These are phyloP conservation scores for Ceriops zippeliana DNA, from an alignment of 345 rosid species.

Conservation along the genomic window DNA sequence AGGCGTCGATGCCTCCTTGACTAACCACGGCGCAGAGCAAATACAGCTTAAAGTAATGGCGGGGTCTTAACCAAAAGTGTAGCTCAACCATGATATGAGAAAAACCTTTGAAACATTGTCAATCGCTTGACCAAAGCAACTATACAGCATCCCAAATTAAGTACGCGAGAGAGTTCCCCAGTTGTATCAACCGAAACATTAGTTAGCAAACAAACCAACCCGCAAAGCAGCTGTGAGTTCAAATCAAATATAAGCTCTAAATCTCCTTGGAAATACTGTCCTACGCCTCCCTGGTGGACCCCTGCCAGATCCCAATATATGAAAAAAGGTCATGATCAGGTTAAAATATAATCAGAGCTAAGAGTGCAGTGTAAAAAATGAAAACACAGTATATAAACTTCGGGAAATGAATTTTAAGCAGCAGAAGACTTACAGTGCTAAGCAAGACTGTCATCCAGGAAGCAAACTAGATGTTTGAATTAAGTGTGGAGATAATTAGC, in stretches of 20 bases:
- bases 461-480: constrained; percentile 11
- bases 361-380: too few relatives aligned
- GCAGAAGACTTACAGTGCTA: constrained; percentile 9
- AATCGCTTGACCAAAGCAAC: too few relatives aligned
- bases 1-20: too few relatives aligned
- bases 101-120: too few relatives aligned
- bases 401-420: background rate
- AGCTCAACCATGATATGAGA: too few relatives aligned
- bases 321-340: background rate
- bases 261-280: constrained; percentile 1
- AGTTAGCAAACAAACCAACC: constrained; percentile 1
- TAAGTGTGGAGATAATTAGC: constrained; percentile 71
- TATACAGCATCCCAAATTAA: too few relatives aligned
- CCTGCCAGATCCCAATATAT: background rate
- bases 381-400: background rate
- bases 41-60: too few relatives aligned
- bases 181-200: constrained; percentile 1
- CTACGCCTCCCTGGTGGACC: background rate
- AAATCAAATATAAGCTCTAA: background rate
- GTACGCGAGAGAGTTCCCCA: background rate
- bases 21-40: too few relatives aligned
- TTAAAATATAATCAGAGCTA: background rate
- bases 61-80: too few relatives aligned
- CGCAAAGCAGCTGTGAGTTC: background rate
- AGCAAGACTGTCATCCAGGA: constrained; percentile 11